Base-by-base conservation (phyloP, 805 yeast species). In the Tanozyma kutaoensis region DNA sequence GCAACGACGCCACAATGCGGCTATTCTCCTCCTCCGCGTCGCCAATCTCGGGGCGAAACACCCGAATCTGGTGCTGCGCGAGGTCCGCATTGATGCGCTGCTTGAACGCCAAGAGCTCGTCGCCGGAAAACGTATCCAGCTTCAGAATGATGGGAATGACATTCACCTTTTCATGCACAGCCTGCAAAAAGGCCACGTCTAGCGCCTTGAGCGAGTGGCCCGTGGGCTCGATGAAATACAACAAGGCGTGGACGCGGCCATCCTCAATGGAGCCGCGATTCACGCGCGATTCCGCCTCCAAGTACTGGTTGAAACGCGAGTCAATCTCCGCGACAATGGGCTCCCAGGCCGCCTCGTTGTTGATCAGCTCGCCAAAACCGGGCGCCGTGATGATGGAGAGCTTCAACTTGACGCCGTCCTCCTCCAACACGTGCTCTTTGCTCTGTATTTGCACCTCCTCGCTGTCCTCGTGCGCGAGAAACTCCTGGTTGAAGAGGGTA, bases 141-240 rank as follows among this genome's bases (percentile, higher is more conserved):
- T 88, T 88, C 36, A 97, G 91, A 54, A 91, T 82, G 26, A 91
- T 72, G 25, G 98, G 98, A 36, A 91, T 81, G 52, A 91, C 67
- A 52, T 91, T 91, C 35, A 86, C 95, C 52, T 84, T 85, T 46
- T 76, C 76, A 58, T 84, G 93, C 36, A 91, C 72, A 48, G 73
- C 72, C 48, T 76, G 76, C 82, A 91, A 81, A 41, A 86, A 80
- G 38, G 70, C 76, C 40, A 91, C 73, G 53, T 91, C 98, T 44
- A 91, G 65, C 12, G 95, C 76, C 50, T 76, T 80, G 50, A 91
- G 67, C 23, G 81, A 72, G 57, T 91, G 98, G 34, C 95, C 97
- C 15, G 96, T 86, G 40, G 98, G 98, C 57, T 88, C 95, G 45
- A 91, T 80, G 44, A 91, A 88, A 57, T 86, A 91, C 36, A 91